These are phyloP conservation scores for Hyaloperonospora arabidopsidis DNA, from an alignment of 352 stramenopile species.

Conservation along the genomic window DNA sequence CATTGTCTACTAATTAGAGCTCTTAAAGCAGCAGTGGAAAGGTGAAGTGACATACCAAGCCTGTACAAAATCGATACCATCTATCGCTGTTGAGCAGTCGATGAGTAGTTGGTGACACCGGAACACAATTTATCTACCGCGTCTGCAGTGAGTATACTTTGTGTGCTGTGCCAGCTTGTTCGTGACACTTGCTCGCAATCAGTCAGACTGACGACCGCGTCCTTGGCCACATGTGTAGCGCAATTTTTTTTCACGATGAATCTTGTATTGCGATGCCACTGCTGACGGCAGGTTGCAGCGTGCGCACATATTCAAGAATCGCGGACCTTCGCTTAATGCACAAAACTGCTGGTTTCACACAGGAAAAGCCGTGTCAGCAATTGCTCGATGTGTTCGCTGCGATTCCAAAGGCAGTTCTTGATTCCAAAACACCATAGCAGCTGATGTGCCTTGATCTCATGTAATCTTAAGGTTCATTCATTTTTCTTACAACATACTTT, in stretches of 20 bases:
- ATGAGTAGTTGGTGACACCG: too few species aligned
- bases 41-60: too few species aligned
- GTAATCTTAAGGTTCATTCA: slow-evolving; percentile 35
- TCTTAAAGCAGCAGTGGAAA: too few species aligned
- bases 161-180: slow-evolving; percentile 56
- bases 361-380: too few species aligned
- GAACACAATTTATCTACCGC: slow-evolving; percentile 66
- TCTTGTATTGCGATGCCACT: slow-evolving; percentile 70
- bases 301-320: slow-evolving; percentile 67
- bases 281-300: slow-evolving; percentile 77
- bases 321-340: slow-evolving; percentile 53
- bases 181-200: background rate
- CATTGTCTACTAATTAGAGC: too few species aligned
- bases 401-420: too few species aligned
- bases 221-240: slow-evolving; percentile 33
- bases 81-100: slow-evolving; percentile 32
- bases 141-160: slow-evolving; percentile 78
- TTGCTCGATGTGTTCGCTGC: too few species aligned
- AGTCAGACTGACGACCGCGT: slow-evolving; percentile 6
- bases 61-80: too few species aligned
- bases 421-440: background rate
- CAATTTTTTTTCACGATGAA: slow-evolving; percentile 42
- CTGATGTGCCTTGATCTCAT: slow-evolving; percentile 13
- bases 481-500: slow-evolving; percentile 33
- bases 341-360: slow-evolving; percentile 28